Conservation (phyloP, 2,329 filamentous ascomycete genomes). For the Gyromitra esculenta region DNA sequence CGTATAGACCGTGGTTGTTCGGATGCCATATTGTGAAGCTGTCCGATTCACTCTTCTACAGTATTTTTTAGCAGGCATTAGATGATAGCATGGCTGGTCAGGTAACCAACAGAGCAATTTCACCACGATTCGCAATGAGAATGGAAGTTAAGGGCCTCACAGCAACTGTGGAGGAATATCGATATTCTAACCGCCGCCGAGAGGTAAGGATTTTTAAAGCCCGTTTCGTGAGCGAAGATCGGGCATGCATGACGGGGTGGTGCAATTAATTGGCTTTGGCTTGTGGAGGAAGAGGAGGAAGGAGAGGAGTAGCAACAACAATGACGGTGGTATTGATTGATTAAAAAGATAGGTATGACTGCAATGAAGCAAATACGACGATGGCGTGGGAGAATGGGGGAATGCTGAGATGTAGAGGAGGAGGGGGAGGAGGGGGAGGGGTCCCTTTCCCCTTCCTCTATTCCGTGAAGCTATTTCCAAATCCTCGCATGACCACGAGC, state of each 20-base stretch:
- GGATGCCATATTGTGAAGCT: conserved; percentile 86
- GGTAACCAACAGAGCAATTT: conserved; percentile 76
- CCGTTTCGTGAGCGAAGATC: conserved; percentile 18
- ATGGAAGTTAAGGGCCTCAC: conserved; percentile 68
- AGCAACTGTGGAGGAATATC: conserved; percentile 20
- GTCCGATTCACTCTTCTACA: conserved; percentile 81
- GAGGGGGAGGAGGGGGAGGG: background rate
- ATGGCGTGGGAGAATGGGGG: background rate
- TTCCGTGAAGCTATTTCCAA: background rate
- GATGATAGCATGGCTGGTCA: background rate
- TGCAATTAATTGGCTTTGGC: background rate
- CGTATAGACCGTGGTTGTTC: conserved; percentile 93
- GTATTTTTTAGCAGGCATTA: background rate
- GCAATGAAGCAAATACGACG: background rate
- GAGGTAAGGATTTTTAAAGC: conserved; percentile 19
- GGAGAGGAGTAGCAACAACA: background rate
- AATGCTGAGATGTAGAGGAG: background rate
- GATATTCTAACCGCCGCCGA: background rate
- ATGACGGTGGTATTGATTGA: background rate
- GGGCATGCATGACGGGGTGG: conserved; percentile 11
- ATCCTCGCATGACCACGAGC: background rate
- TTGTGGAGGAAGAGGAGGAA: background rate
- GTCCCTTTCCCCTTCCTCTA: background rate
- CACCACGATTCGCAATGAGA: conserved; percentile 94
- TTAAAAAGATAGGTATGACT: background rate